phyloP scores from a whole-genome alignment of 2,329 filamentous ascomycete genomes.

The Trichoderma koningii region DNA sequence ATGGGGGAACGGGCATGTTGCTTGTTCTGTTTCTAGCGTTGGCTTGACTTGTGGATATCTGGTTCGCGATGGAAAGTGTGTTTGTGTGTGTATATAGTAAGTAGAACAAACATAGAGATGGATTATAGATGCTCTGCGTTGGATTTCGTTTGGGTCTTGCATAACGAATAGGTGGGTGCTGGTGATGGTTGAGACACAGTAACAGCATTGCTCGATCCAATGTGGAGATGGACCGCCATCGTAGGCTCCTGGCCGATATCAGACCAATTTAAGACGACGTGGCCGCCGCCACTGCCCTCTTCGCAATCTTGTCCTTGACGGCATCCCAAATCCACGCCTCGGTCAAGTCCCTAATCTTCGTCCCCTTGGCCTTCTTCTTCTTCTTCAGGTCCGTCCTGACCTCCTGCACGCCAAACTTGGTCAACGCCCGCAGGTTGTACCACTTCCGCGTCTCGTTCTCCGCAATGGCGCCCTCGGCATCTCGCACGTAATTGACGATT shows the following conservation, averaged over 20 bases:
- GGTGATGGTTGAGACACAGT: not conserved
- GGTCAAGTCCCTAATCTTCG: slow-evolving; percentile 37
- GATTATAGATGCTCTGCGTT: not conserved
- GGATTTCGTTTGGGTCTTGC: not conserved
- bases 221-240: not conserved
- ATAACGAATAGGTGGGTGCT: not conserved
- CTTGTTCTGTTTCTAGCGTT: slow-evolving; percentile 18
- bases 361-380: slow-evolving; percentile 18
- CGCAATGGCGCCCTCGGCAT: slow-evolving; percentile 34
- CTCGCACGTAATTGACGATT: slow-evolving; percentile 46
- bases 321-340: slow-evolving; percentile 48
- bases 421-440: slow-evolving; percentile 46
- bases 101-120: not conserved
- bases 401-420: slow-evolving; percentile 45
- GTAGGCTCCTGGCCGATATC: not conserved
- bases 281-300: slow-evolving; percentile 25
- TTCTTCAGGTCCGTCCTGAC: slow-evolving; percentile 25
- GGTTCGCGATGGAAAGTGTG: not conserved
- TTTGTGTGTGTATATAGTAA: not conserved
- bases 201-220: not conserved
- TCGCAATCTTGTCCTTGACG: slow-evolving; percentile 40
- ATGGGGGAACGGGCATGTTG: slow-evolving; percentile 18
- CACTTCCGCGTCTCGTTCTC: slow-evolving; percentile 43
- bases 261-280: not conserved
- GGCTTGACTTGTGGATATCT: slow-evolving; percentile 7